phyloP scores from a whole-genome alignment of 768 basidiomycete species.

The Lactarius psammicola region DNA sequence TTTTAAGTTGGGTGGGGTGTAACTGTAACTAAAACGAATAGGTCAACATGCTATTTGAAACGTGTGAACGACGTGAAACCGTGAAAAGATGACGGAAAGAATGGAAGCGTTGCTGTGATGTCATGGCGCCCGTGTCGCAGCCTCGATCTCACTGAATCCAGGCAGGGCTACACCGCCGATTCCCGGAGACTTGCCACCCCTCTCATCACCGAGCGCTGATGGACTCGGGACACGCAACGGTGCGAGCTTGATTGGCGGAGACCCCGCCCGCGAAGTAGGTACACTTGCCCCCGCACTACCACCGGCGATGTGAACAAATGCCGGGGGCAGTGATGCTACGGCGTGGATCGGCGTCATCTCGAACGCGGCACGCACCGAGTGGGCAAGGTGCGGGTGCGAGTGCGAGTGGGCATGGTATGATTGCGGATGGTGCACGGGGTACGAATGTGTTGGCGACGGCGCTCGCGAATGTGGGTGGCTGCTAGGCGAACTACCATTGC shows the following conservation, averaged over 20 bases:
- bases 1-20: background rate
- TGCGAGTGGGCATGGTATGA: conserved; percentile 24
- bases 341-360: conserved; percentile 84
- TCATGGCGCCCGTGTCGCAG: conserved; percentile 27
- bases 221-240: conserved; percentile 55
- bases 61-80: conserved; percentile 2
- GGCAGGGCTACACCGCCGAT: conserved; percentile 33
- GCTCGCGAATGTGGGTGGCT: conserved; percentile 55
- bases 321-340: conserved; percentile 37
- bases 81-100: background rate
- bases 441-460: conserved; percentile 50
- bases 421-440: conserved; percentile 29
- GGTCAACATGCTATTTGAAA: conserved; percentile 8
- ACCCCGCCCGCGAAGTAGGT: conserved; percentile 61
- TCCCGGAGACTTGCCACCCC: conserved; percentile 20
- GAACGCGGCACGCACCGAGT: conserved; percentile 83
- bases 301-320: conserved; percentile 20
- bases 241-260: conserved; percentile 70
- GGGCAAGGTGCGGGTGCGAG: conserved; percentile 53
- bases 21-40: background rate
- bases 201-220: conserved; percentile 28
- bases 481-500: conserved; percentile 61
- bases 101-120: conserved; percentile 5
- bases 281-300: conserved; percentile 29
- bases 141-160: conserved; percentile 36